A percentile compares a stretch with the other conserved stretches of the same genome.
Conservation (phyloP, 2,329 filamentous ascomycete genomes). For the Microsporum canis region DNA sequence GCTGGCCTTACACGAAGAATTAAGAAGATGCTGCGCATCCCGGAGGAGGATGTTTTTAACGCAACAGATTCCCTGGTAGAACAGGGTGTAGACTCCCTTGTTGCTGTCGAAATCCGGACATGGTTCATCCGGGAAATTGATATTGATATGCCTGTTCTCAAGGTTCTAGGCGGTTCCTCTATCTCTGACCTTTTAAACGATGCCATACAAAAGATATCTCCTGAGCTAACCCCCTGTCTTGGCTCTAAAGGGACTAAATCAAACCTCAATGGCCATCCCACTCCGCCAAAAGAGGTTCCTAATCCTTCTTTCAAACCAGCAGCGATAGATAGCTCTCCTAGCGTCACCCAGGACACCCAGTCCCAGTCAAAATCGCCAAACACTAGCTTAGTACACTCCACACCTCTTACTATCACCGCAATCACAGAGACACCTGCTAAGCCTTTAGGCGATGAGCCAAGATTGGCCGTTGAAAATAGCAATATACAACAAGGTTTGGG, state of each 20-base stretch:
- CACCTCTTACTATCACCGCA: neutral
- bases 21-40: constrained; percentile 21
- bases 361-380: neutral
- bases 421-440: neutral
- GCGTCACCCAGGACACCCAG: neutral
- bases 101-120: constrained; percentile 13
- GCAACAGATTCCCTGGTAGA: constrained; percentile 4
- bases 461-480: neutral
- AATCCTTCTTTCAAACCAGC: neutral
- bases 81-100: constrained; percentile 13
- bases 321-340: neutral
- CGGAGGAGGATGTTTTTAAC: constrained; percentile 20
- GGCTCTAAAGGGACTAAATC: neutral
- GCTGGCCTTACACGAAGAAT: constrained; percentile 5
- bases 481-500: neutral
- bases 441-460: neutral
- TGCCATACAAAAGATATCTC: constrained; percentile 1
- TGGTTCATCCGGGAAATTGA: constrained; percentile 14
- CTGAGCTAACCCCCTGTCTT: neutral
- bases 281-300: neutral
- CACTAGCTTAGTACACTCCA: too few relatives aligned
- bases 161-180: constrained; percentile 9
- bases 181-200: constrained; percentile 6
- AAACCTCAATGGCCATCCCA: neutral
- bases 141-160: constrained; percentile 13